phyloP scores from a whole-genome alignment of 108 stramenopile genomes.

The Pseudonitzschia multiseries region DNA sequence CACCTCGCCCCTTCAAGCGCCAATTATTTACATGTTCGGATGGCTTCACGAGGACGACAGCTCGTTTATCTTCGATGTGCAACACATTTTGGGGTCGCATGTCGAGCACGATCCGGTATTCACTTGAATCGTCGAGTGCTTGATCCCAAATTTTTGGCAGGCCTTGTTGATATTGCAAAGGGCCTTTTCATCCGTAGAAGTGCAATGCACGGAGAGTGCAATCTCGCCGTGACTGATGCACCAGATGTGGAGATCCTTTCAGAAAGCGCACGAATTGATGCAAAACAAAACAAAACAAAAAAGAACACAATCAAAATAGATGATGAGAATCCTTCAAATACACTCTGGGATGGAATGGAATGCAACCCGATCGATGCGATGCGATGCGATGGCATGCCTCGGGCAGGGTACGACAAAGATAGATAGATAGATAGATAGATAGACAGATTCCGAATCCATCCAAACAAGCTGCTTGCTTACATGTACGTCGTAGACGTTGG shows the following conservation, averaged over 20 bases:
- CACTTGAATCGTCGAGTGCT: conserved; percentile 69
- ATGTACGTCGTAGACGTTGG: conserved; percentile 80
- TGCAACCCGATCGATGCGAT: neutral
- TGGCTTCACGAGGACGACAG: no score
- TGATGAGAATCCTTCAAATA: neutral
- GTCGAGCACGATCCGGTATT: conserved; percentile 55
- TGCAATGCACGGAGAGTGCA: conserved; percentile 59
- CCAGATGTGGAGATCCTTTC: conserved; percentile 88
- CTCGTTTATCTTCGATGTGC: neutral
- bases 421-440: no score
- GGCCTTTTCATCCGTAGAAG: conserved; percentile 26
- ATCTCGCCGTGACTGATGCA: conserved; percentile 62
- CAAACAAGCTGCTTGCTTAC: neutral
- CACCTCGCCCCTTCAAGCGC: no score
- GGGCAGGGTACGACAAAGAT: no score
- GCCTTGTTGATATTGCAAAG: conserved; percentile 20
- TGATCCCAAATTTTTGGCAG: conserved; percentile 40
- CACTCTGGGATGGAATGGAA: no score
- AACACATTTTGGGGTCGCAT: conserved; percentile 20
- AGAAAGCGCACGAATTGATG: neutral
- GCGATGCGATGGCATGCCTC: no score
- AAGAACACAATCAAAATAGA: neutral
- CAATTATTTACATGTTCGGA: no score
- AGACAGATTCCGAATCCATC: no score
- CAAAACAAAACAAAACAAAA: neutral